Evolutionary conservation across 805 yeast genomes (phyloP).

Genomic region (Teunomyces barrocoloradensis): DNA sequence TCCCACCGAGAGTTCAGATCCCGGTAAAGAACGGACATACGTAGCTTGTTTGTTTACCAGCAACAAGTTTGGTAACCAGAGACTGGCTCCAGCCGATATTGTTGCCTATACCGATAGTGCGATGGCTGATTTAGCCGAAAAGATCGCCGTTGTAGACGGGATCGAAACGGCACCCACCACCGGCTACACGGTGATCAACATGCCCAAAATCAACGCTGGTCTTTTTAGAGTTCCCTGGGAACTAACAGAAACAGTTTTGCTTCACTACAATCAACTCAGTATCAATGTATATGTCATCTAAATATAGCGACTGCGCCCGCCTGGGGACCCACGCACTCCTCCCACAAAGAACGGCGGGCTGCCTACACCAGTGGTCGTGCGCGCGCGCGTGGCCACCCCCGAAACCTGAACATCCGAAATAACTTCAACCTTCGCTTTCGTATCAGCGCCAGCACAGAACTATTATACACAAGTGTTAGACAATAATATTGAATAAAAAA

Average conservation of each 20-base stretch:
- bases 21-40: slow-evolving; percentile 25
- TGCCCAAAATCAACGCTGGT: slow-evolving; percentile 83
- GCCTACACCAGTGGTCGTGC: background rate
- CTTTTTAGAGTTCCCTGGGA: slow-evolving; percentile 80
- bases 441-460: background rate
- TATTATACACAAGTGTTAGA: background rate
- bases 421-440: background rate
- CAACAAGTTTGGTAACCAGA: slow-evolving; percentile 42
- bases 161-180: slow-evolving; percentile 5
- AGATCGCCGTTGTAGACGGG: slow-evolving; percentile 21
- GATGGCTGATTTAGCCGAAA: slow-evolving; percentile 42
- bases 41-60: slow-evolving; percentile 78
- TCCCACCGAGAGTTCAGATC: slow-evolving; percentile 27
- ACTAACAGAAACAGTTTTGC: slow-evolving; percentile 54
- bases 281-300: slow-evolving; percentile 50
- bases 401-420: background rate
- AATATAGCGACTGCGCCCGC: background rate
- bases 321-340: background rate
- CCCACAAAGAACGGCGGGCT: background rate
- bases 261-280: slow-evolving; percentile 23
- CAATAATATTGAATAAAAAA: background rate
- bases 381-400: background rate
- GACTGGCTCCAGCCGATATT: slow-evolving; percentile 45
- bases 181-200: slow-evolving; percentile 35
- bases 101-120: slow-evolving; percentile 51